These are phyloP conservation scores for Sporothrix euskadiensis DNA, from an alignment of 2,329 filamentous ascomycete species.

Conservation along the genomic window DNA sequence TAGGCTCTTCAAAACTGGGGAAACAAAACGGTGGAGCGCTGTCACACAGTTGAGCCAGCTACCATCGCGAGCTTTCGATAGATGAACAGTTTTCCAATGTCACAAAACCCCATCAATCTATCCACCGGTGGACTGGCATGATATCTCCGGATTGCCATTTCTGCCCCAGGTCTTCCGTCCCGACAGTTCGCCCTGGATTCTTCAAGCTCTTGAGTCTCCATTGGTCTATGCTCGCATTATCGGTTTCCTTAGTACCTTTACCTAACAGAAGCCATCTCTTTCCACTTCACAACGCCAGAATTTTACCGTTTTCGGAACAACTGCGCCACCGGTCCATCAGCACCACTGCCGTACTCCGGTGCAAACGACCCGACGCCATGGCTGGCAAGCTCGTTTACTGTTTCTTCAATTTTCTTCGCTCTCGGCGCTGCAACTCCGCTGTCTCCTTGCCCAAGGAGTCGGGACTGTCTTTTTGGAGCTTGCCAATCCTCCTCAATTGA, in stretches of 20 bases:
- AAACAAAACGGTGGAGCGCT: background rate
- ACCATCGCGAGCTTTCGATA: too few species aligned
- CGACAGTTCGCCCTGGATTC: background rate
- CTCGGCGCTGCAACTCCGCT: background rate
- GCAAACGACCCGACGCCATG: background rate
- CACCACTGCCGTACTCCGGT: background rate
- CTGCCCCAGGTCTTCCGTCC: background rate
- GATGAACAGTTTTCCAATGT: too few species aligned
- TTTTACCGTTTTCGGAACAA: background rate
- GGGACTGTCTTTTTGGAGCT: background rate
- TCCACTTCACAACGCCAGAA: background rate
- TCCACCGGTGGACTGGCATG: background rate
- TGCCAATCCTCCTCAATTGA: background rate
- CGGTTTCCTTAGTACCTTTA: background rate
- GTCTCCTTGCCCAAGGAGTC: background rate
- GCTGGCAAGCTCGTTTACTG: background rate
- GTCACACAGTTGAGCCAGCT: background rate
- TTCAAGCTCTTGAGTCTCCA: background rate
- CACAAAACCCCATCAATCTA: too few species aligned
- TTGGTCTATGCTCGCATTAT: background rate
- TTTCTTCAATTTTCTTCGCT: background rate
- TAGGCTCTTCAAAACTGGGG: background rate
- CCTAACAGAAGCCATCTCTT: background rate
- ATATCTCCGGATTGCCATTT: background rate
- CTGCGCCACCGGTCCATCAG: background rate